These are phyloP conservation scores for Prunus fruticosa DNA, from an alignment of 306 rosid species.

Conservation along the genomic window DNA sequence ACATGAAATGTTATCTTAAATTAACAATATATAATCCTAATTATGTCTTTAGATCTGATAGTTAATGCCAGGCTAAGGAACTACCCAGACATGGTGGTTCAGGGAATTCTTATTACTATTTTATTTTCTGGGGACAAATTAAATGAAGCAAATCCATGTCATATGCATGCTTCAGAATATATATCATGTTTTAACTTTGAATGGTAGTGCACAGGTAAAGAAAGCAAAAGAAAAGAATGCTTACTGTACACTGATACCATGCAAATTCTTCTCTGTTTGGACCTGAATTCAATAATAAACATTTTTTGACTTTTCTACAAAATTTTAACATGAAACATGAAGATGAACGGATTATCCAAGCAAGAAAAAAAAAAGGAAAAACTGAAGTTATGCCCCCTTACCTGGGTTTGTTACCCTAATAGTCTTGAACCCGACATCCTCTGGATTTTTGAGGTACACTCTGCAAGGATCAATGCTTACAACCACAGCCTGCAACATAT, in stretches of 20 bases:
- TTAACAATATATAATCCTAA: not conserved
- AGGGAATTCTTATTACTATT: not conserved
- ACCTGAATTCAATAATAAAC: slow-evolving; percentile 56
- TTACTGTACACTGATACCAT: slow-evolving; percentile 97
- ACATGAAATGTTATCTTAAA: not conserved
- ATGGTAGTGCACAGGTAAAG: slow-evolving; percentile 3
- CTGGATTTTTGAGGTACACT: slow-evolving; percentile 63
- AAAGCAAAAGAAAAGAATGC: slow-evolving; percentile 20
- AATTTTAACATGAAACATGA: not conserved
- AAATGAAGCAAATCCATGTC: not conserved
- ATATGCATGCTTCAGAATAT: not conserved
- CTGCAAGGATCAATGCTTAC: slow-evolving; percentile 95
- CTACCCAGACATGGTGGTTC: not conserved
- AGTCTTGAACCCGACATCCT: slow-evolving; percentile 72
- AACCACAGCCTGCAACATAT: slow-evolving; percentile 77
- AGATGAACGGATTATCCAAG: not conserved
- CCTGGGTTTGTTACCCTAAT: slow-evolving; percentile 60
- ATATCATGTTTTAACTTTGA: slow-evolving; percentile 5
- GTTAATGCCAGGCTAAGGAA: not conserved
- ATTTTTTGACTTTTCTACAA: not conserved
- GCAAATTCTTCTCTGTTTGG: slow-evolving; percentile 93
- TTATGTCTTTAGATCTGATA: not conserved
- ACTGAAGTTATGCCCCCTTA: slow-evolving; percentile 18
- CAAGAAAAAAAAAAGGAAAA: slow-evolving; percentile 10
- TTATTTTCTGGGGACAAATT: not conserved